These are phyloP conservation scores for Xylariomycetidae sp. DNA, from an alignment of 2,329 filamentous ascomycete genomes.

Conservation along the genomic window DNA sequence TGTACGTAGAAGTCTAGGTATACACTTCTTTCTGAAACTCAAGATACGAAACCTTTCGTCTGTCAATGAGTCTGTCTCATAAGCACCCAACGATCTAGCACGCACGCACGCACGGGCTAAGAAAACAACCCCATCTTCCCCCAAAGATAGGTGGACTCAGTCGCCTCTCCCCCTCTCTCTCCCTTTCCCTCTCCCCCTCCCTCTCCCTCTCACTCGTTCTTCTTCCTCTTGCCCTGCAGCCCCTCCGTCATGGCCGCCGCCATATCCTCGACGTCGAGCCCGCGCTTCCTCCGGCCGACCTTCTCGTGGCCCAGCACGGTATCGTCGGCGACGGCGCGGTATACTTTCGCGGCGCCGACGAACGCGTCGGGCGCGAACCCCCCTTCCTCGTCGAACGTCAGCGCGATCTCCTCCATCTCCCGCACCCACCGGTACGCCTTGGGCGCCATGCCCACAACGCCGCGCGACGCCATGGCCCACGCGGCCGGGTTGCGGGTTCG, in stretches of 20 bases:
- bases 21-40: too few relatives aligned
- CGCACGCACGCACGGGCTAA: too few relatives aligned
- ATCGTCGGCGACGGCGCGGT: conserved; percentile 56
- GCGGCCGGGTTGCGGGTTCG: conserved; percentile 42
- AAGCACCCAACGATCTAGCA: too few relatives aligned
- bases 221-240: conserved; percentile 26
- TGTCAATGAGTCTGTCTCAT: too few relatives aligned
- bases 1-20: too few relatives aligned
- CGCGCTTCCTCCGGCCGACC: conserved; percentile 50
- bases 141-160: too few relatives aligned
- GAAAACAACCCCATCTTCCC: too few relatives aligned
- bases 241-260: conserved; percentile 34
- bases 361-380: conserved; percentile 57
- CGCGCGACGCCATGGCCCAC: conserved; percentile 41
- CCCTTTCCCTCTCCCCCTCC: too few relatives aligned
- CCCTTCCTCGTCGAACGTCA: conserved; percentile 60
- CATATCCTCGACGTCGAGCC: conserved; percentile 54
- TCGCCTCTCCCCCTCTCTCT: too few relatives aligned
- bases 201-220: conserved; percentile 25
- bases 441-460: conserved; percentile 58
- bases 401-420: conserved; percentile 73
- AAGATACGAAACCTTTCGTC: too few relatives aligned
- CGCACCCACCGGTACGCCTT: conserved; percentile 76
- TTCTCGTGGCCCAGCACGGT: conserved; percentile 56
- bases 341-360: conserved; percentile 56